A percentile compares a stretch with the other conserved stretches of the same genome.
Conservation (phyloP, 2,329 filamentous ascomycete genomes). For the Colletotrichum ledebouriae region DNA sequence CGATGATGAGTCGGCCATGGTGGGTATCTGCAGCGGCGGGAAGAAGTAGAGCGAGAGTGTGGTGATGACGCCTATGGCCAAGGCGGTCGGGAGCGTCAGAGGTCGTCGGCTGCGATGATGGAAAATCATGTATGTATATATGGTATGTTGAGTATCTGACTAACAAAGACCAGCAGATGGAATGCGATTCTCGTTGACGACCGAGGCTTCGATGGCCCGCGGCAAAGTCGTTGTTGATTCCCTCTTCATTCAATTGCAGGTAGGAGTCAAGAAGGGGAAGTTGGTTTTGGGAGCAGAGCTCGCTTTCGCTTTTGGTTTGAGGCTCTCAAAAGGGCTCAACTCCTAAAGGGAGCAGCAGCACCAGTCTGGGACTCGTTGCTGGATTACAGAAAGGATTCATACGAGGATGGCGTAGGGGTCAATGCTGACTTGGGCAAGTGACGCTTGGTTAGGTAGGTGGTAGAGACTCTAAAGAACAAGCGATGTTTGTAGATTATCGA, state of each 20-base stretch:
- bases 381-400: no score
- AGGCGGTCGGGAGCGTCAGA: conserved; percentile 8
- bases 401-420: no score
- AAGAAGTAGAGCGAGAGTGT: conserved; percentile 9
- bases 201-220: neutral
- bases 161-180: no score
- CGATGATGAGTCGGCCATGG: conserved; percentile 15
- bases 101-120: conserved; percentile 21
- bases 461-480: neutral
- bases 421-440: no score
- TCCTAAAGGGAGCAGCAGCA: no score
- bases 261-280: no score
- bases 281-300: no score
- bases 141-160: neutral
- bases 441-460: conserved; percentile 8
- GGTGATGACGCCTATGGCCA: conserved; percentile 22
- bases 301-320: no score
- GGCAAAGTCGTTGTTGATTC: no score
- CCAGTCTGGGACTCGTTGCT: no score
- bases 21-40: neutral
- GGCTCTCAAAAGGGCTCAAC: no score
- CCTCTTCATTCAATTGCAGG: no score
- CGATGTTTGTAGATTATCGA: conserved; percentile 18
- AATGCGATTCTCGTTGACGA: neutral
- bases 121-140: conserved; percentile 10